A percentile compares a stretch with the other conserved stretches of the same genome.
Evolutionary conservation across 768 basidiomycete species (phyloP).

Genomic region (Gloeostereum incarnatum): DNA sequence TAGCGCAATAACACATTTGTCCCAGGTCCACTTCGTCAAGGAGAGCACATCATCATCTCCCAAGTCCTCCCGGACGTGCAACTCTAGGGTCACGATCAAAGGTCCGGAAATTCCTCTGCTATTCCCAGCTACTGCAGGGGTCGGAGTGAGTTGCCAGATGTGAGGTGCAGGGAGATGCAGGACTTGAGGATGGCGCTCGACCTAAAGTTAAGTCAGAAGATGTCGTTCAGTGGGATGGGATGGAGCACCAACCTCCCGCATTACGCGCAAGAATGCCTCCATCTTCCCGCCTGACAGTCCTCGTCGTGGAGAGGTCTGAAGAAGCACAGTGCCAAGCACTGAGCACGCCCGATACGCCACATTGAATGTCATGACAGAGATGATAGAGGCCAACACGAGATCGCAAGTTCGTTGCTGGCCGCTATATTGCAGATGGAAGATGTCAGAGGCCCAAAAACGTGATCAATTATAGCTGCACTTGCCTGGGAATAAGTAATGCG

Average conservation of each 20-base stretch:
- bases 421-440: conserved; percentile 13
- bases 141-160: conserved; percentile 76
- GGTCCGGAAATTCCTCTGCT: conserved; percentile 13
- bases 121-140: conserved; percentile 13
- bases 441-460: neutral
- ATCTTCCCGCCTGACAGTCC: conserved; percentile 55
- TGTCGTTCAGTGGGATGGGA: conserved; percentile 5
- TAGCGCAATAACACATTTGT: conserved; percentile 49
- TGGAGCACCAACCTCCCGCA: conserved; percentile 64
- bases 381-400: conserved; percentile 70
- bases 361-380: conserved; percentile 71
- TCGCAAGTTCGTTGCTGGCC: conserved; percentile 66
- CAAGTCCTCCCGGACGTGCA: conserved; percentile 62
- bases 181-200: conserved; percentile 80
- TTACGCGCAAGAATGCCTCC: conserved; percentile 70
- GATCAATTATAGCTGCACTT: conserved; percentile 18
- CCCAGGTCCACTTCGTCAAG: conserved; percentile 72
- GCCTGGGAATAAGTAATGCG: conserved; percentile 47
- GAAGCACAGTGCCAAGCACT: conserved; percentile 74
- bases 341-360: conserved; percentile 81
- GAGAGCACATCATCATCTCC: conserved; percentile 62
- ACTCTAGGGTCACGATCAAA: conserved; percentile 70
- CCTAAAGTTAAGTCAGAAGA: conserved; percentile 24
- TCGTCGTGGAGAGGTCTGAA: conserved; percentile 83
- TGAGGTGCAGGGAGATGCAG: conserved; percentile 78